Evolutionary conservation across 208 protist genomes (phyloP).

Genomic region (Polymyxa betae): DNA sequence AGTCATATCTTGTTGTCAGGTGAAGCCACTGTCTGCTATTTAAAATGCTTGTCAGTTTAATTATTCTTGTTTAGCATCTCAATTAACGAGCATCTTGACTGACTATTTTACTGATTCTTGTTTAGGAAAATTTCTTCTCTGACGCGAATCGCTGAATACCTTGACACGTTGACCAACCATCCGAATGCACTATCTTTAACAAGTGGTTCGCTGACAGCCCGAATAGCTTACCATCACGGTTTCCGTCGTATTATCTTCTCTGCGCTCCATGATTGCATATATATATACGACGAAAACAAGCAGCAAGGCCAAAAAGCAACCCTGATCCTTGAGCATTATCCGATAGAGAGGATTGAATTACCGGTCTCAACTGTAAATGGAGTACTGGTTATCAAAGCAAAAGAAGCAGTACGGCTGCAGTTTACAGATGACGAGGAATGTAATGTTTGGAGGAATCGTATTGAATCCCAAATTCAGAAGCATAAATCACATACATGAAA

Average conservation of each 20-base stretch:
- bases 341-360: neutral
- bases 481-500: no score
- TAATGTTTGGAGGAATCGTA: no score
- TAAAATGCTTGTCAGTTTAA: no score
- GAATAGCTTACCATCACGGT: neutral
- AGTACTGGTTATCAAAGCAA: no score
- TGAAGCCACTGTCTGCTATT: neutral
- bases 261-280: neutral
- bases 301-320: neutral
- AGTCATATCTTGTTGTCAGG: neutral
- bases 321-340: neutral
- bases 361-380: no score
- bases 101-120: neutral
- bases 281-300: neutral
- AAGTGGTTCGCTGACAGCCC: neutral
- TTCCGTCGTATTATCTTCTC: neutral
- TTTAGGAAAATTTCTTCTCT: conserved; percentile 43
- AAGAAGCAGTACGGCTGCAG: no score
- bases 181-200: neutral
- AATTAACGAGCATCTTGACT: no score
- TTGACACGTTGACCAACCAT: neutral
- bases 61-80: no score
- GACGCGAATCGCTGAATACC: conserved; percentile 50
- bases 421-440: no score
- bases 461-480: no score